Evolutionary conservation across 148 eudicot species (phyloP), one percentile per base, ranked within the genome.

Genomic region (Talinum fruticosum): DNA sequence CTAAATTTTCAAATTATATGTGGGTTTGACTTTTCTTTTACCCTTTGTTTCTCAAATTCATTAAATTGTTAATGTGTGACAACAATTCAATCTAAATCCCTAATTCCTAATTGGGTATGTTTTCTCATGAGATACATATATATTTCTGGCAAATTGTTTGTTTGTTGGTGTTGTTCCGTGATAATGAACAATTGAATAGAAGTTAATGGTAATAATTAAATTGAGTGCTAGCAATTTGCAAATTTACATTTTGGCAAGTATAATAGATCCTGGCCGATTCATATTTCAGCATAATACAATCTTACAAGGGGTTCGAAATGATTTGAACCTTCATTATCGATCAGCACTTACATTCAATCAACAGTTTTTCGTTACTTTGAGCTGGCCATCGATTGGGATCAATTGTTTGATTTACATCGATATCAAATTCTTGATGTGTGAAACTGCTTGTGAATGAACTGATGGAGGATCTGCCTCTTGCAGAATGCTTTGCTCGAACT

Each of bases 401-500:
- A 38, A 71, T 28, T 72, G 57, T 26, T 45, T 45, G 49, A 26
- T 24, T 8, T 74, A n/a, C 3, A 19, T 12, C 24, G 5, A 26
- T 19, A 33, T 75, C n/a, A n/a, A n/a, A n/a, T n/a, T n/a, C n/a
- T n/a, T 44, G 12, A 23, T 41, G 1, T 75, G 10, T 30, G 54
- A 68, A 76, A 76, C 14, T 45, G 62, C 32, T 6, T 75, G 6
- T 13, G 6, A 37, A 44, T 26, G 24, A 45, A 34, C 72, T 80
- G 23, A 77, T 23, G 30, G 71, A 44, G 5, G 47, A 57, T 33
- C 8, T 76, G 69, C 18, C 37, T 44, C 66, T 76, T 13, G 72
- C 82, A 89, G 93, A 89, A 89, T 85, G 79, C 88, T 6, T 66
- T 84, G 82, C 84, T 89, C 7, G 83, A 86, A 72, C 86, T 87